A percentile compares a stretch with the other conserved stretches of the same genome.
These are phyloP conservation scores for Hericium rajendrae DNA, from an alignment of 768 basidiomycete genomes.

Conservation along the genomic window DNA sequence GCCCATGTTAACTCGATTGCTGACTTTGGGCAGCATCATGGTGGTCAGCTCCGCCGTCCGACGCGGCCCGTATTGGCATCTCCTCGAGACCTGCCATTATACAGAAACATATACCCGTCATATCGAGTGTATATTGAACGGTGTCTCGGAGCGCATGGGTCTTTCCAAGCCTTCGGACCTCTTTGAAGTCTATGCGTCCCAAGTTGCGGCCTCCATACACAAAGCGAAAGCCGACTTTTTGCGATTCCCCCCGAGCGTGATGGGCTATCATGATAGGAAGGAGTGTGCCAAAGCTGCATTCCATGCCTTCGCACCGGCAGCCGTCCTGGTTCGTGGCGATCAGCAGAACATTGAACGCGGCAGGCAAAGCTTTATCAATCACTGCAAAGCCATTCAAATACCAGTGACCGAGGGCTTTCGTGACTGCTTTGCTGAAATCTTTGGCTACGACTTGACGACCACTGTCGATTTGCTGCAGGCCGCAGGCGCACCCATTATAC, in stretches of 20 bases:
- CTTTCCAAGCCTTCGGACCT: slow-evolving; percentile 49
- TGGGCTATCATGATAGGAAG: slow-evolving; percentile 65
- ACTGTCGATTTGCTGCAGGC: slow-evolving; percentile 28
- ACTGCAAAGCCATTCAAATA: slow-evolving; percentile 54
- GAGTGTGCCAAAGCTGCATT: slow-evolving; percentile 64
- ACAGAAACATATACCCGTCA: slow-evolving; percentile 28
- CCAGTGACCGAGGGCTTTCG: slow-evolving; percentile 39
- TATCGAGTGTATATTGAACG: slow-evolving; percentile 43
- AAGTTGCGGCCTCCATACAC: slow-evolving; percentile 61
- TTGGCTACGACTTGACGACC: slow-evolving; percentile 50
- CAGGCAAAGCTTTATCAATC: slow-evolving; percentile 39
- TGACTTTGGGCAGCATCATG: slow-evolving; percentile 70
- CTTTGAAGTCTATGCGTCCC: slow-evolving; percentile 71
- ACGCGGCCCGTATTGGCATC: slow-evolving; percentile 79
- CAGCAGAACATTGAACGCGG: slow-evolving; percentile 26
- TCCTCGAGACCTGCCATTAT: slow-evolving; percentile 60
- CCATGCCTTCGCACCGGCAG: slow-evolving; percentile 53
- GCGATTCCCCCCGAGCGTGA: slow-evolving; percentile 54
- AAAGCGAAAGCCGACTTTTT: slow-evolving; percentile 39
- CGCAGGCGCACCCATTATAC: slow-evolving; percentile 9
- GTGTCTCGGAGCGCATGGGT: slow-evolving; percentile 61
- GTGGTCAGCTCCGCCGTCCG: slow-evolving; percentile 68
- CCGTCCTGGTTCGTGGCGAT: slow-evolving; percentile 38
- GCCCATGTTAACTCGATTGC: slow-evolving; percentile 59
- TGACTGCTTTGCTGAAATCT: slow-evolving; percentile 59